phyloP scores from a whole-genome alignment of 2,329 filamentous ascomycete genomes.

The Aspergillus udagawae region DNA sequence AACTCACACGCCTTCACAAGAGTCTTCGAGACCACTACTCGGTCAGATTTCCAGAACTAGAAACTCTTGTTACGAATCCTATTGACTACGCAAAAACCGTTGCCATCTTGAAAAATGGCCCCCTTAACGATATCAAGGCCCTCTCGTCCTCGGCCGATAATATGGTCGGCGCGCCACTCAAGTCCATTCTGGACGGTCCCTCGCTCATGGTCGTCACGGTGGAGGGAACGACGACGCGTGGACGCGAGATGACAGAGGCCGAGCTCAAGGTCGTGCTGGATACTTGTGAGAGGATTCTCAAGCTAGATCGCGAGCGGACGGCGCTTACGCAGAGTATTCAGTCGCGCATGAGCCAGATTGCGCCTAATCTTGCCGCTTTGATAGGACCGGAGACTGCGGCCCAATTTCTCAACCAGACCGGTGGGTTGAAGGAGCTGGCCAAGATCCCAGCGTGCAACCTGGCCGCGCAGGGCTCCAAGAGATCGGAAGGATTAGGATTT shows the following conservation, averaged over 20 bases:
- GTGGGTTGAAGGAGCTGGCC: slow-evolving; percentile 80
- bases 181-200: slow-evolving; percentile 78
- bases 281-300: slow-evolving; percentile 85
- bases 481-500: slow-evolving; percentile 73
- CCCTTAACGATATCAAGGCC: slow-evolving; percentile 80
- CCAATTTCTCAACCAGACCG: slow-evolving; percentile 91
- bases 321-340: slow-evolving; percentile 90
- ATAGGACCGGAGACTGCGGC: slow-evolving; percentile 91
- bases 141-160: slow-evolving; percentile 76
- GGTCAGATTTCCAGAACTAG: slow-evolving; percentile 85
- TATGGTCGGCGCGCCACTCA: slow-evolving; percentile 68
- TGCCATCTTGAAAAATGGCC: slow-evolving; percentile 85
- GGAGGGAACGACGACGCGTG: slow-evolving; percentile 86
- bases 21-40: slow-evolving; percentile 96
- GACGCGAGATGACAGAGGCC: slow-evolving; percentile 67
- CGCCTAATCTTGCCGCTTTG: slow-evolving; percentile 85
- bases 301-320: slow-evolving; percentile 80
- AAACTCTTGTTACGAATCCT: slow-evolving; percentile 83
- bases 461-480: slow-evolving; percentile 84
- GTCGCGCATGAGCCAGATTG: slow-evolving; percentile 94
- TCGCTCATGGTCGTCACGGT: slow-evolving; percentile 94
- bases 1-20: slow-evolving; percentile 91
- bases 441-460: slow-evolving; percentile 94
- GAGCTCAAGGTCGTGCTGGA: slow-evolving; percentile 70
- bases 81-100: slow-evolving; percentile 95